phyloP scores from a whole-genome alignment of 2,329 filamentous ascomycete genomes.

The Phaeosphaeriaceae sp. region DNA sequence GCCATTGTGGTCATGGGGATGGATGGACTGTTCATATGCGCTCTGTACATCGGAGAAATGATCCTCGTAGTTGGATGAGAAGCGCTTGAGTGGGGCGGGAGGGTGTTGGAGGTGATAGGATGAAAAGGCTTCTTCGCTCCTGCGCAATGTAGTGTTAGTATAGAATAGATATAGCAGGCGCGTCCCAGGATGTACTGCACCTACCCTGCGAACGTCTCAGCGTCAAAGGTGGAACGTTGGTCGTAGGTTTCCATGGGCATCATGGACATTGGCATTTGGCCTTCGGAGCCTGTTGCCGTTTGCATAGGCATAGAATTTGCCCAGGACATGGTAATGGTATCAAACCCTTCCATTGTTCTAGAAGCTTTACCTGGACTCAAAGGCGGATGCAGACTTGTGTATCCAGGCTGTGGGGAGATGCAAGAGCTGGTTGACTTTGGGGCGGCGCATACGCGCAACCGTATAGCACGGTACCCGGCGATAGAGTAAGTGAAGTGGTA shows the following conservation, averaged over 20 bases:
- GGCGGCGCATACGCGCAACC: conserved; percentile 40
- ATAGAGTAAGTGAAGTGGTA: conserved; percentile 11
- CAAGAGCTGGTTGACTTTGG: conserved; percentile 18
- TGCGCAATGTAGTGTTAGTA: conserved; percentile 42
- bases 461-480: conserved; percentile 8
- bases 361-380: too few relatives aligned
- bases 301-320: conserved; percentile 63
- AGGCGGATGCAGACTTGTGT: not conserved
- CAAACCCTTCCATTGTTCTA: conserved; percentile 61
- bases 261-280: conserved; percentile 49
- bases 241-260: conserved; percentile 63
- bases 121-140: conserved; percentile 59
- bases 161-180: conserved; percentile 21
- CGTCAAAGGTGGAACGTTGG: conserved; percentile 65
- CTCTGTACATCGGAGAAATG: conserved; percentile 60
- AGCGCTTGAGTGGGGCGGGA: conserved; percentile 55
- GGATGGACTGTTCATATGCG: conserved; percentile 54
- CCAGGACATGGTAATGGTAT: conserved; percentile 67
- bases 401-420: conserved; percentile 18
- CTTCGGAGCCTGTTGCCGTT: conserved; percentile 54
- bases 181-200: conserved; percentile 15
- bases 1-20: conserved; percentile 53
- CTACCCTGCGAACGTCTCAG: conserved; percentile 67
- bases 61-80: conserved; percentile 57
- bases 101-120: conserved; percentile 51